Evolutionary conservation across 129 eudicot species (phyloP), one percentile per base, ranked within the genome.

Genomic region (Mikania micrantha): DNA sequence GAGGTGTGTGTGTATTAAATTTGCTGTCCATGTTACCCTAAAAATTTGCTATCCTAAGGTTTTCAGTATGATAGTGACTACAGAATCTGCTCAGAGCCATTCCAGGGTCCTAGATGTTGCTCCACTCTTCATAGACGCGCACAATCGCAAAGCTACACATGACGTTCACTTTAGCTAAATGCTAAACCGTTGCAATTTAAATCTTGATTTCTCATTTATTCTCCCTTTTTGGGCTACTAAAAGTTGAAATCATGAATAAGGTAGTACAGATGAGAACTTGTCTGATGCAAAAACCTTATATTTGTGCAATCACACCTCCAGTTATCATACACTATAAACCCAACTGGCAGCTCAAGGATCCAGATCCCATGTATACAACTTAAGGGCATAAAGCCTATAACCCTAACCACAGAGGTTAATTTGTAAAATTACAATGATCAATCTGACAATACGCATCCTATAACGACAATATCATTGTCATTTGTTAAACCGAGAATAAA

Each of bases 311-410:
- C 71, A 44, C 24, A 44, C 56, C 70, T 44, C 70, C 40, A 44
- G 10, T 4, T 3, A 66, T n/a, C n/a, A n/a, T n/a, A n/a, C n/a
- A n/a, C n/a, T n/a, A n/a, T n/a, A n/a, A n/a, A n/a, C n/a, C n/a
- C n/a, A n/a, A 29, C 60, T 74, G 65, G 32, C 67, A n/a, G n/a
- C 28, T 66, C 40, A 74, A 66, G 13, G 49, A 56, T 66, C 61
- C 52, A 74, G 79, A 74, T 74, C 78, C 21, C 53, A 15, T 47
- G 24, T 11, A 50, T 34, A 38, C 10, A 70, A 40, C 56, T 44
- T 8, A 45, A 44, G 27, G 44, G 15, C 67, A 56, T 70, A 70
- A 27, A n/a, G 31, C 58, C 58, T 58, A 44, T 60, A 13, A 44
- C 59, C 60, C 69, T 60, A 71, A 60, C 25, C 38, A 56, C 20